Conservation (phyloP, 2,329 filamentous ascomycete species). For the Orbilia javanica region DNA sequence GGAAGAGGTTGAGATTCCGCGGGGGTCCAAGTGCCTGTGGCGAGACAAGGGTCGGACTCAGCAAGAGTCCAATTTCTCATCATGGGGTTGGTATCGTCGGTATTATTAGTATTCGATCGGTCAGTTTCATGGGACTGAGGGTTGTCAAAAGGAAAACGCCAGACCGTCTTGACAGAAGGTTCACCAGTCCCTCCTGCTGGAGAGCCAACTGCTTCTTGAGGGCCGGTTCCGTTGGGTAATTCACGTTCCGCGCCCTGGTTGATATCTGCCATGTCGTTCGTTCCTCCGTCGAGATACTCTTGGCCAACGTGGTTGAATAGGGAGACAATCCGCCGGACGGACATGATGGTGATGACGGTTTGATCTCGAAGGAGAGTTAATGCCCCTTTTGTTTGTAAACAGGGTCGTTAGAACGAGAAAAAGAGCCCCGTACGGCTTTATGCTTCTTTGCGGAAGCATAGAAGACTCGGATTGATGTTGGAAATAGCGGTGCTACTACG, state of each 20-base stretch:
- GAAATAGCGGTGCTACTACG: neutral
- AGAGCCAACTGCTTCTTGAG: neutral
- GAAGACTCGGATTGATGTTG: neutral
- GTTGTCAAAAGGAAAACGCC: neutral
- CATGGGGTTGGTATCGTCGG: neutral
- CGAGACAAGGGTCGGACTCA: neutral
- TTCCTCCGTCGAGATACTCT: neutral
- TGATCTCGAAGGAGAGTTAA: neutral
- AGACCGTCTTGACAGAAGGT: neutral
- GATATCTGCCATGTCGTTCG: neutral
- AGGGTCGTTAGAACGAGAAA: neutral
- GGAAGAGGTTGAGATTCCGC: neutral
- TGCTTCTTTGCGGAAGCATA: neutral
- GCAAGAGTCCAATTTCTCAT: neutral
- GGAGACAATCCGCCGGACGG: conserved; percentile 22
- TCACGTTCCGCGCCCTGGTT: neutral
- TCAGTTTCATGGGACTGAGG: neutral
- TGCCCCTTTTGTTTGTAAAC: neutral
- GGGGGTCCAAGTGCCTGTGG: neutral
- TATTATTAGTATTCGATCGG: neutral
- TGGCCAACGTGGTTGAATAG: conserved; percentile 21
- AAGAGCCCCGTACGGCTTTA: neutral
- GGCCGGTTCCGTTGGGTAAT: neutral
- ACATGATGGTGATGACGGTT: conserved; percentile 1
- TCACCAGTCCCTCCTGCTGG: neutral